These are phyloP conservation scores for Saccharomyces hybrid DNA, from an alignment of 1,139 yeast genomes.

Conservation along the genomic window DNA sequence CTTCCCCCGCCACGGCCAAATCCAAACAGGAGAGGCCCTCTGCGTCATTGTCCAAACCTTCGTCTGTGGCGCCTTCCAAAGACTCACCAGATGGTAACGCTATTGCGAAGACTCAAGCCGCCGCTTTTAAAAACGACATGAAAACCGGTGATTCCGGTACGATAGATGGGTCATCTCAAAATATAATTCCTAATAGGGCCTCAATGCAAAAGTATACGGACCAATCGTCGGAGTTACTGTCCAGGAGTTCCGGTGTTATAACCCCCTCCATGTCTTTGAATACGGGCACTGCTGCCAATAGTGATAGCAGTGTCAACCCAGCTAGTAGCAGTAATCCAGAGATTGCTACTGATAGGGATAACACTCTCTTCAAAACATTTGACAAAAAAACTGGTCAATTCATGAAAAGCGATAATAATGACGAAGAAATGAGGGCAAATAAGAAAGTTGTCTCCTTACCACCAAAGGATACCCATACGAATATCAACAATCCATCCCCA, in stretches of 20 bases:
- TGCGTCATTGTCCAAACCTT: background rate
- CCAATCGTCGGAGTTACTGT: background rate
- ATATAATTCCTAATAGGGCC: background rate
- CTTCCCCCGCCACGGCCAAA: conserved; percentile 6
- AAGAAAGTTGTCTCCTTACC: background rate
- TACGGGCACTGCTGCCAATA: background rate
- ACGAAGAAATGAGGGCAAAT: background rate
- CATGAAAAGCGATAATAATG: conserved; percentile 7
- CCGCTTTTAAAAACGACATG: background rate
- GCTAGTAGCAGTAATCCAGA: background rate
- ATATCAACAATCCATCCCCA: background rate
- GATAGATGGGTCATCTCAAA: background rate
- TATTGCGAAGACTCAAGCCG: background rate
- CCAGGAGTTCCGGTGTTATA: background rate
- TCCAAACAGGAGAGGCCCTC: background rate
- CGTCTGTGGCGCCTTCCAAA: background rate
- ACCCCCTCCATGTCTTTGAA: background rate
- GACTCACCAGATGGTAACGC: background rate
- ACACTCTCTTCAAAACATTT: conserved; percentile 26
- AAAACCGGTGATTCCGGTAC: background rate
- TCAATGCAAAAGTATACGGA: background rate
- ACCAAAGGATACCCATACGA: background rate
- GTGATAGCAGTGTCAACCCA: background rate
- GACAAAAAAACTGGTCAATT: conserved; percentile 30
- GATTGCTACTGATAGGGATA: conserved; percentile 1